Evolutionary conservation across 2,329 filamentous ascomycete genomes (phyloP).

Genomic region (Hypoxylon sp.): DNA sequence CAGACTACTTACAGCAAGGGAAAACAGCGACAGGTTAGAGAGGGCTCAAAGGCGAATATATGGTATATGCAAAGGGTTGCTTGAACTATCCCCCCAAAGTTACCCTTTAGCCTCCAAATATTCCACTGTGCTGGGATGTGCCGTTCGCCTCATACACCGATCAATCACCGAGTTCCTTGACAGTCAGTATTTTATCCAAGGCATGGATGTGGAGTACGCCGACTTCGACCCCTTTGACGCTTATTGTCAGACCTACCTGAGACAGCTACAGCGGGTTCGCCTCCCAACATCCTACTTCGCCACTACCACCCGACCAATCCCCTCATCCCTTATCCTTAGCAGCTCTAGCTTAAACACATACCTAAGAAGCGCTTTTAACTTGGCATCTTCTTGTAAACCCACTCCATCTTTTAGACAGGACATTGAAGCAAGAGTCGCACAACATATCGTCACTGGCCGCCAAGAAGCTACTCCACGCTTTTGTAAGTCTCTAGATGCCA

Average conservation of each 20-base stretch:
- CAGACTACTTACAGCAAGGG: conserved; percentile 3
- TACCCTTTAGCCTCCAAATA: not conserved
- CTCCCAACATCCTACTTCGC: conserved; percentile 17
- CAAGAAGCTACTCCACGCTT: conserved; percentile 15
- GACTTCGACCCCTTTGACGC: conserved; percentile 31
- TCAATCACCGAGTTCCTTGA: conserved; percentile 31
- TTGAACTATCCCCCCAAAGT: conserved; percentile 19
- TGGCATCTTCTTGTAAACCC: not conserved
- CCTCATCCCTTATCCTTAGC: not conserved
- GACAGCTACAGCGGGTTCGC: conserved; percentile 10
- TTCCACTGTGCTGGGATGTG: not conserved
- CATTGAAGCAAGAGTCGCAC: conserved; percentile 9
- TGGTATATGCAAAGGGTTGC: conserved; percentile 28
- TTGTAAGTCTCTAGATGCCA: conserved; percentile 9
- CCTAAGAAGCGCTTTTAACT: not conserved
- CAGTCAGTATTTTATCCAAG: conserved; percentile 22
- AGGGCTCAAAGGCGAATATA: conserved; percentile 26
- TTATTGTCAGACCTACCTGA: conserved; percentile 29
- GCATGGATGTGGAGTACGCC: not conserved
- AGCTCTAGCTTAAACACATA: not conserved
- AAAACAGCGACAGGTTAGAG: conserved; percentile 16
- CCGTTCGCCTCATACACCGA: conserved; percentile 33
- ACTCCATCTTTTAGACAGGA: not conserved
- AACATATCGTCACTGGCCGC: not conserved
- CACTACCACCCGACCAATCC: not conserved